Evolutionary conservation across 768 basidiomycete species (phyloP).

Genomic region (Hericium coralloides): DNA sequence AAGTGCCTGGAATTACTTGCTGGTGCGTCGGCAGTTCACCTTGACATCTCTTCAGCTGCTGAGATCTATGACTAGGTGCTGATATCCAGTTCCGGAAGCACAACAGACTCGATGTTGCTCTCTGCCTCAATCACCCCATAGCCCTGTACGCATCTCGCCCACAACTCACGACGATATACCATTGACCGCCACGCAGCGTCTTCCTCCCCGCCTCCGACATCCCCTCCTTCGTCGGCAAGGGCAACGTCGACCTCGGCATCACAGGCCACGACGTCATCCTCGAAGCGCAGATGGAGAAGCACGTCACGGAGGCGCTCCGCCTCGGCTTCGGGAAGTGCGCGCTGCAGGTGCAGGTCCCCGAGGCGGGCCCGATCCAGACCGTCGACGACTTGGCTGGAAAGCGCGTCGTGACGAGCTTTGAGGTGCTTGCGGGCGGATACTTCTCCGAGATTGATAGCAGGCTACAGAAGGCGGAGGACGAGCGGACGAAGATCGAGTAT

Average conservation of each 20-base stretch:
- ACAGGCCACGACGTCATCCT: slow-evolving; percentile 97
- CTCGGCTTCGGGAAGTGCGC: slow-evolving; percentile 92
- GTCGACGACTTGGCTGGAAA: slow-evolving; percentile 83
- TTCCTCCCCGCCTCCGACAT: slow-evolving; percentile 97
- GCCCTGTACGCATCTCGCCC: slow-evolving; percentile 62
- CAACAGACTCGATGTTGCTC: slow-evolving; percentile 82
- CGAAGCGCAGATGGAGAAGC: slow-evolving; percentile 74
- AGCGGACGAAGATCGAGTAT: slow-evolving; percentile 82
- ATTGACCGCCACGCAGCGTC: slow-evolving; percentile 42
- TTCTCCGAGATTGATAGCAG: slow-evolving; percentile 60
- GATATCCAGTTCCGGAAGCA: slow-evolving; percentile 92
- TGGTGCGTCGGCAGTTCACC: slow-evolving; percentile 35
- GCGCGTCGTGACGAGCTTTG: slow-evolving; percentile 91
- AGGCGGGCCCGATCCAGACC: slow-evolving; percentile 53
- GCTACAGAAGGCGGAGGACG: slow-evolving; percentile 40
- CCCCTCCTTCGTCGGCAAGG: slow-evolving; percentile 96
- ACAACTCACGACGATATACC: neutral
- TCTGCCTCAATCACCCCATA: slow-evolving; percentile 90
- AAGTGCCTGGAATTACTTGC: slow-evolving; percentile 80
- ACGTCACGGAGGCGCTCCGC: slow-evolving; percentile 70
- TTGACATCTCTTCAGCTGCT: neutral
- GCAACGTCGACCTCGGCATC: slow-evolving; percentile 93
- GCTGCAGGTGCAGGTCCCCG: slow-evolving; percentile 87
- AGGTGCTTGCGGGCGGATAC: slow-evolving; percentile 74
- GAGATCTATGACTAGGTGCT: slow-evolving; percentile 47